phyloP scores from a whole-genome alignment of 306 rosid species.

The Citrullus amarus region DNA sequence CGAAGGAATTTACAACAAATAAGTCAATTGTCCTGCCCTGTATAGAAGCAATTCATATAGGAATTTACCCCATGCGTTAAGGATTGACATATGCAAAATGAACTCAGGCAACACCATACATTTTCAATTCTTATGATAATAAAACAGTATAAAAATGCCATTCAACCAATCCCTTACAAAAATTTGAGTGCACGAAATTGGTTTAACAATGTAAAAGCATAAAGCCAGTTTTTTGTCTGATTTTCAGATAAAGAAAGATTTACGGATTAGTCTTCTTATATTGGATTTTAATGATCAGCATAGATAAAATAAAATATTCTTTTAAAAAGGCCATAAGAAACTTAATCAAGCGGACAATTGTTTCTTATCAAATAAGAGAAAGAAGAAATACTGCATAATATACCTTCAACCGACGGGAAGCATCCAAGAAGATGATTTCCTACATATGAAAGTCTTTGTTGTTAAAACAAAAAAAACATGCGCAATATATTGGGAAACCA shows the following conservation, averaged over 20 bases:
- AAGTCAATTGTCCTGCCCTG: constrained; percentile 74
- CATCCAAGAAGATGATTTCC: constrained; percentile 68
- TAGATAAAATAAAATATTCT: background rate
- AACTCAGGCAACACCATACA: background rate
- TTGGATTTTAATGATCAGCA: background rate
- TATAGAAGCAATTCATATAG: constrained; percentile 14
- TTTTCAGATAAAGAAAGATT: background rate
- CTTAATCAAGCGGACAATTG: background rate
- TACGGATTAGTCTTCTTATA: background rate
- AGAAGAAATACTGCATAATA: constrained; percentile 1
- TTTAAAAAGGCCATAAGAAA: background rate
- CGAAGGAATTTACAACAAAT: constrained; percentile 81
- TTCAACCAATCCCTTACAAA: background rate
- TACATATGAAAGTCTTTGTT: constrained; percentile 24
- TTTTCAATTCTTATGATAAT: background rate
- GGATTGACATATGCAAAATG: background rate
- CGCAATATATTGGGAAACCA: constrained; percentile 5
- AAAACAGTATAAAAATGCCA: background rate
- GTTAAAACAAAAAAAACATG: constrained; percentile 15
- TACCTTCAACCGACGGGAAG: constrained; percentile 52
- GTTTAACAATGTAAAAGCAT: background rate
- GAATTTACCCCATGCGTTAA: background rate
- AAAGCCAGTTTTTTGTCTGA: background rate
- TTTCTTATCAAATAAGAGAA: background rate
- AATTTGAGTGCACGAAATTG: background rate